A percentile compares a stretch with the other conserved stretches of the same genome.
Evolutionary conservation across 257 asterid genomes (phyloP).

Genomic region (Thymus mandschuricus): DNA sequence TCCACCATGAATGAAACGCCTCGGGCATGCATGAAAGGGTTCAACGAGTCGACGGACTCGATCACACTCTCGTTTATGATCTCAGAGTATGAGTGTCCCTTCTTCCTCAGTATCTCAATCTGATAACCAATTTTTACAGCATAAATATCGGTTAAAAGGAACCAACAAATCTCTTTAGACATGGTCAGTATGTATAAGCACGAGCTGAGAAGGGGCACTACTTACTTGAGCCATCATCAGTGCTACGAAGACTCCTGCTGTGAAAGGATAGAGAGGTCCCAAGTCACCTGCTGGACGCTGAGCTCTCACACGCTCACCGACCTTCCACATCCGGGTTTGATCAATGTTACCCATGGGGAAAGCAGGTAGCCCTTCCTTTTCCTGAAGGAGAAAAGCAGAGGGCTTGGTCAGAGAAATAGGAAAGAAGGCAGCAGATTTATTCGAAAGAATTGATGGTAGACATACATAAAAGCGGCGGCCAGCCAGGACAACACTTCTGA

Average conservation of each 20-base stretch:
- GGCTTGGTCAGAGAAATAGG: not conserved
- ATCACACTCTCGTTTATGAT: constrained; percentile 91
- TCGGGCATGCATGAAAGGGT: constrained; percentile 97
- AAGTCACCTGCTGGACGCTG: constrained; percentile 76
- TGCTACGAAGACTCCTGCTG: constrained; percentile 94
- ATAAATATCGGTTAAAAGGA: not conserved
- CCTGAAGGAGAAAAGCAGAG: constrained; percentile 48
- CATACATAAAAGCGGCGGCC: constrained; percentile 94
- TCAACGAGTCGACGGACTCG: constrained; percentile 89
- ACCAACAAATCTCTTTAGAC: not conserved
- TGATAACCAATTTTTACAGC: constrained; percentile 33
- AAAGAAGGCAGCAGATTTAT: not conserved
- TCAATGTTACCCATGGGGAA: constrained; percentile 98
- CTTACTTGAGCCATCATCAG: constrained; percentile 91
- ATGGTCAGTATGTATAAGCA: not conserved
- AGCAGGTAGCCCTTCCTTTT: constrained; percentile 87
- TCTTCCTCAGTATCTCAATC: constrained; percentile 94
- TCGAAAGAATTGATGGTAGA: not conserved
- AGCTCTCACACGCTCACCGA: constrained; percentile 83
- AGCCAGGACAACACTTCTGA: constrained; percentile 93
- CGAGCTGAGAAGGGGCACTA: not conserved
- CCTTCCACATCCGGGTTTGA: constrained; percentile 91
- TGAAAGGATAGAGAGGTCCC: constrained; percentile 89
- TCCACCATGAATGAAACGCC: constrained; percentile 99
- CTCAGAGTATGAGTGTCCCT: constrained; percentile 95